Percentiles rank a stretch among this genome's conserved stretches.
phyloP scores from a whole-genome alignment of 176 grass and related monocot species.

The Avena atlantica region DNA sequence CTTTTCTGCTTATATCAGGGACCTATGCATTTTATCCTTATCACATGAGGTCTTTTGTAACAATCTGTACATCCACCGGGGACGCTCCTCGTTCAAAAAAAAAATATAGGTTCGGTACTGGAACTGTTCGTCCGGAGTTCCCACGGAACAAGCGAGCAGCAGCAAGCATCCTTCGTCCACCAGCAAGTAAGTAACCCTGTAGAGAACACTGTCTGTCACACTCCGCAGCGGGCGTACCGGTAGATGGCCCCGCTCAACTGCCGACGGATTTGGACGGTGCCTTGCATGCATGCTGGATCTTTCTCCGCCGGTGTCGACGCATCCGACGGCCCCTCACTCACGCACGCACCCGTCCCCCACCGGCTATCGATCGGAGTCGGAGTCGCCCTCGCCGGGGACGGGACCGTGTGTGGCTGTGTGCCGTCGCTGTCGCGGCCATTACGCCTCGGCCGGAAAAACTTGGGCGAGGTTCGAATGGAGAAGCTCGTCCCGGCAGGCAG shows the following conservation, averaged over 20 bases:
- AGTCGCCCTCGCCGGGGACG: background rate
- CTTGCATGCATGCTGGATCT: background rate
- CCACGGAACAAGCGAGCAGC: background rate
- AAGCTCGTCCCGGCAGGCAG: background rate
- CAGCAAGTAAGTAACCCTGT: background rate
- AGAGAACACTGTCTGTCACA: background rate
- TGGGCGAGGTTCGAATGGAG: background rate
- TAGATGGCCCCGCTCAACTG: background rate
- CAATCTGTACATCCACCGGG: no score
- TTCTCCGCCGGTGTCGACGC: background rate
- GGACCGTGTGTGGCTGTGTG: background rate
- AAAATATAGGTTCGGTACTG: background rate
- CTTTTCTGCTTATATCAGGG: no score
- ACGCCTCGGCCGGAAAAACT: background rate
- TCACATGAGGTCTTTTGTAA: no score
- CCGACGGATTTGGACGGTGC: background rate
- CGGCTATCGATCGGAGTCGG: background rate
- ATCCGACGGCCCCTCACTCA: background rate
- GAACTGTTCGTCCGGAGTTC: background rate
- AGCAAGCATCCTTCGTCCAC: background rate
- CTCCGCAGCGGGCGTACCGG: background rate
- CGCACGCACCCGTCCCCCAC: no score
- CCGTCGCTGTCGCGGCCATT: slow-evolving; percentile 38
- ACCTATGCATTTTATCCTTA: no score
- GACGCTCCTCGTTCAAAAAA: no score